A percentile compares a stretch with the other conserved stretches of the same genome.
Conservation (phyloP, 208 protist species). For the Leishmania turanica region DNA sequence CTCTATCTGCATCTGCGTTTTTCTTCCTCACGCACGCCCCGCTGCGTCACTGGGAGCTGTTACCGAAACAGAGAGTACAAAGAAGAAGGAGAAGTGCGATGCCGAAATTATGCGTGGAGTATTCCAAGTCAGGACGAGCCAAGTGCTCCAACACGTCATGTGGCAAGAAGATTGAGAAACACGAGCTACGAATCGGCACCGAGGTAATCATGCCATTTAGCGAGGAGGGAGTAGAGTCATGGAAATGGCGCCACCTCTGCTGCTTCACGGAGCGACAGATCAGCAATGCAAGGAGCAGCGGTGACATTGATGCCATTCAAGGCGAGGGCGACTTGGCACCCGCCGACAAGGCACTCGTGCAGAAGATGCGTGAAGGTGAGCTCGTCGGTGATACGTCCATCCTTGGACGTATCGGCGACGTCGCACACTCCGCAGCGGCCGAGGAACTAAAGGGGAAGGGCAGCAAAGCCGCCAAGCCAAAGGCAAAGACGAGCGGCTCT, state of each 20-base stretch:
- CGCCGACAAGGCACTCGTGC: constrained; percentile 52
- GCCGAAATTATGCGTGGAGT: constrained; percentile 73
- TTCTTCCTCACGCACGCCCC: background rate
- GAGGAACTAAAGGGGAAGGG: constrained; percentile 27
- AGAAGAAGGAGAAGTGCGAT: constrained; percentile 23
- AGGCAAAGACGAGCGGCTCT: constrained; percentile 14
- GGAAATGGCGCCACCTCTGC: constrained; percentile 86
- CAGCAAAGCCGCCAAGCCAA: constrained; percentile 20
- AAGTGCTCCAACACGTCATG: constrained; percentile 62
- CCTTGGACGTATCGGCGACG: constrained; percentile 69
- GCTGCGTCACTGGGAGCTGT: background rate
- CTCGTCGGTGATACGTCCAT: constrained; percentile 50
- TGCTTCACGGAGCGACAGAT: constrained; percentile 84
- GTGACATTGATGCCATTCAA: constrained; percentile 66
- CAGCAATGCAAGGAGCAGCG: constrained; percentile 53
- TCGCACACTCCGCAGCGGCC: constrained; percentile 53
- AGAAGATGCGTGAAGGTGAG: constrained; percentile 63
- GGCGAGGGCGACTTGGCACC: constrained; percentile 66
- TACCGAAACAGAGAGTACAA: background rate
- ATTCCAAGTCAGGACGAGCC: constrained; percentile 70
- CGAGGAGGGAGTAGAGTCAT: constrained; percentile 50
- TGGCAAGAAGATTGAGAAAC: constrained; percentile 60
- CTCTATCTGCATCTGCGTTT: background rate
- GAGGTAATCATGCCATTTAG: constrained; percentile 50
- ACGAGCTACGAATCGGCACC: constrained; percentile 85